Percentiles rank a stretch among this genome's conserved stretches.
phyloP scores from a whole-genome alignment of 805 yeast genomes.

The Vanderwaltozyma polyspora region DNA sequence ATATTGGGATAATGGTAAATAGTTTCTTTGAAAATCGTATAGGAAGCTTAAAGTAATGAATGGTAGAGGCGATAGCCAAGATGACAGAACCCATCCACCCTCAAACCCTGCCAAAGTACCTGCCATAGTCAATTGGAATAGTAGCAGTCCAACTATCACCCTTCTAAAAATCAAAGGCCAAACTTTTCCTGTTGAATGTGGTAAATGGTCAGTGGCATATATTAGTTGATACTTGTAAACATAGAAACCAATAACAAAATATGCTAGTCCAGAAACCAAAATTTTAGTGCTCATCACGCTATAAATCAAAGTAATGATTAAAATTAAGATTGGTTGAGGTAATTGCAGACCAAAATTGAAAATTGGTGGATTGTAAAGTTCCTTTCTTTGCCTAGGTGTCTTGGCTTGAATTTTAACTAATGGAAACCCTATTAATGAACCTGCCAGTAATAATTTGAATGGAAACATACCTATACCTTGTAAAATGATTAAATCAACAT shows the following conservation, averaged over 20 bases:
- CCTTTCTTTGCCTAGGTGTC: constrained; percentile 73
- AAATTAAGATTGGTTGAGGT: constrained; percentile 82
- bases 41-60: constrained; percentile 50
- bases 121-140: constrained; percentile 87
- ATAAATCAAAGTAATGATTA: constrained; percentile 76
- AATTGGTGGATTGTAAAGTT: constrained; percentile 74
- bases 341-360: constrained; percentile 85
- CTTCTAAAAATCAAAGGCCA: constrained; percentile 89
- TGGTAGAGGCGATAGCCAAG: constrained; percentile 67
- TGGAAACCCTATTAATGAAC: constrained; percentile 66
- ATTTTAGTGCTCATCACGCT: constrained; percentile 85
- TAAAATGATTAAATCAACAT: constrained; percentile 73
- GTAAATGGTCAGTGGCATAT: constrained; percentile 87
- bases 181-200: constrained; percentile 92
- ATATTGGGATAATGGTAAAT: constrained; percentile 69
- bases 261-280: constrained; percentile 69
- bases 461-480: constrained; percentile 90
- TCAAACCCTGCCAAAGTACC: constrained; percentile 75
- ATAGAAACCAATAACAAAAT: constrained; percentile 75
- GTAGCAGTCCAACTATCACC: constrained; percentile 63
- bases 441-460: constrained; percentile 69
- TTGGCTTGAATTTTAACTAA: constrained; percentile 51
- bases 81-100: constrained; percentile 65
- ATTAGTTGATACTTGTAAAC: constrained; percentile 86
- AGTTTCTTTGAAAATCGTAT: constrained; percentile 74